Conservation (phyloP, 2,329 filamentous ascomycete species). For the Stachybotrys echinatus region DNA sequence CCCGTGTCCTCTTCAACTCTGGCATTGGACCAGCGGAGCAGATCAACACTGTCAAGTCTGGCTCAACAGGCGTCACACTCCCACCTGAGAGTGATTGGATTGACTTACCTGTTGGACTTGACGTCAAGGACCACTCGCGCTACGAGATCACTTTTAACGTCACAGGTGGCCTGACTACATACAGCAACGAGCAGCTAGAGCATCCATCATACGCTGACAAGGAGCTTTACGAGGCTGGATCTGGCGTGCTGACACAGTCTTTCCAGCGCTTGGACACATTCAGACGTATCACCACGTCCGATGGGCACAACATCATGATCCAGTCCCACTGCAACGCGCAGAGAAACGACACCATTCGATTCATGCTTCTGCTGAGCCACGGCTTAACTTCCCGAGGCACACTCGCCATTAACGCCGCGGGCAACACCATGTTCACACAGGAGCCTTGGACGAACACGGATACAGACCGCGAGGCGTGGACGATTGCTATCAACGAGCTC, state of each 20-base stretch:
- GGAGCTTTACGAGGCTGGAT: slow-evolving; percentile 49
- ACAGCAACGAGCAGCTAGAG: slow-evolving; percentile 14
- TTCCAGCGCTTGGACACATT: slow-evolving; percentile 53
- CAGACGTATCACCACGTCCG: slow-evolving; percentile 50
- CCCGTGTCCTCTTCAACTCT: slow-evolving; percentile 55
- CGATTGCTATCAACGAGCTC: slow-evolving; percentile 17
- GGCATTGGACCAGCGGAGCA: slow-evolving; percentile 56
- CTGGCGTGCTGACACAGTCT: slow-evolving; percentile 58
- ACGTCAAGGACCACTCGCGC: slow-evolving; percentile 48
- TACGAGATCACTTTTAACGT: slow-evolving; percentile 25
- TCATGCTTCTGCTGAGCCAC: slow-evolving; percentile 58
- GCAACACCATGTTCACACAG: slow-evolving; percentile 39
- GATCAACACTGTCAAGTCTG: slow-evolving; percentile 42
- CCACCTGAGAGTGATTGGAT: slow-evolving; percentile 47
- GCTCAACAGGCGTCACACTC: slow-evolving; percentile 47
- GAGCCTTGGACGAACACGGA: slow-evolving; percentile 19
- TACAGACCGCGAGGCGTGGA: slow-evolving; percentile 17
- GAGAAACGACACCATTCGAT: slow-evolving; percentile 44
- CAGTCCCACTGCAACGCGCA: slow-evolving; percentile 65
- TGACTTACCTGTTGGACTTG: slow-evolving; percentile 50
- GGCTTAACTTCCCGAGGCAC: slow-evolving; percentile 56
- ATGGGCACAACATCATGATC: slow-evolving; percentile 57
- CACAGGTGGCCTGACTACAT: slow-evolving; percentile 20
- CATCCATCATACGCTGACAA: too few species aligned
- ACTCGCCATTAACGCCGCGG: slow-evolving; percentile 51